phyloP scores from a whole-genome alignment of 495 filamentous ascomycete species.

The Massariosphaeria phaeospora region DNA sequence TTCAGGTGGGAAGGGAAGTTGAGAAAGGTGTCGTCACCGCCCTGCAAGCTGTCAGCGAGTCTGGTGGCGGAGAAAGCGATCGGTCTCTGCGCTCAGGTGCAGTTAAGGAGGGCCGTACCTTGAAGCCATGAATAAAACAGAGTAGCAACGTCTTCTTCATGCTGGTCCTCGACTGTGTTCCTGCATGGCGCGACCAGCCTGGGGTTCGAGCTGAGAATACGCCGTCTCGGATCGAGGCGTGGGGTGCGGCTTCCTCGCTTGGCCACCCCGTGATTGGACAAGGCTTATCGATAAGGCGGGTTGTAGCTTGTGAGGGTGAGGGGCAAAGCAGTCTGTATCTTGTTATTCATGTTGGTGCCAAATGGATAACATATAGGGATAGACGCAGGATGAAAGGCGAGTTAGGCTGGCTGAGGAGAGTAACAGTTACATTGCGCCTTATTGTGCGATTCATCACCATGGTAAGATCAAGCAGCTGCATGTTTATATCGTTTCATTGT shows the following conservation, averaged over 20 bases:
- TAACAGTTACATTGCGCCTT: too few relatives aligned
- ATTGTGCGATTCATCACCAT: too few relatives aligned
- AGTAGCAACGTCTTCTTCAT: slow-evolving; percentile 89
- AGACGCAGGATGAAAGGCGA: too few relatives aligned
- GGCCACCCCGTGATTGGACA: not conserved
- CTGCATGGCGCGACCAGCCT: slow-evolving; percentile 25
- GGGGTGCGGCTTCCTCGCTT: slow-evolving; percentile 5
- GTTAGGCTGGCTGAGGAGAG: too few relatives aligned
- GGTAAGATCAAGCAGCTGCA: too few relatives aligned
- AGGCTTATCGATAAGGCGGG: slow-evolving; percentile 3
- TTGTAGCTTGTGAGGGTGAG: too few relatives aligned
- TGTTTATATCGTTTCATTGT: too few relatives aligned
- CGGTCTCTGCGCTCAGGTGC: too few relatives aligned
- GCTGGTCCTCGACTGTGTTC: slow-evolving; percentile 38
- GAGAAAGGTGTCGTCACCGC: slow-evolving; percentile 82
- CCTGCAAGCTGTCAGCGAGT: slow-evolving; percentile 52
- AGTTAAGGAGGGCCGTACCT: slow-evolving; percentile 51
- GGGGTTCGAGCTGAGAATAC: slow-evolving; percentile 1
- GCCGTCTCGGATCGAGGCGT: slow-evolving; percentile 3
- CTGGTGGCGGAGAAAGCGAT: too few relatives aligned
- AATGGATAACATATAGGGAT: too few relatives aligned
- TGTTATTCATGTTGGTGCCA: too few relatives aligned
- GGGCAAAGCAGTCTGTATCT: too few relatives aligned
- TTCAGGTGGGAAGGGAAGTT: slow-evolving; percentile 71
- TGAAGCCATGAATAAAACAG: slow-evolving; percentile 96